Base-by-base conservation (phyloP, 192 early-diverging fungal genomes). In the Entophlyctis luteolus region DNA sequence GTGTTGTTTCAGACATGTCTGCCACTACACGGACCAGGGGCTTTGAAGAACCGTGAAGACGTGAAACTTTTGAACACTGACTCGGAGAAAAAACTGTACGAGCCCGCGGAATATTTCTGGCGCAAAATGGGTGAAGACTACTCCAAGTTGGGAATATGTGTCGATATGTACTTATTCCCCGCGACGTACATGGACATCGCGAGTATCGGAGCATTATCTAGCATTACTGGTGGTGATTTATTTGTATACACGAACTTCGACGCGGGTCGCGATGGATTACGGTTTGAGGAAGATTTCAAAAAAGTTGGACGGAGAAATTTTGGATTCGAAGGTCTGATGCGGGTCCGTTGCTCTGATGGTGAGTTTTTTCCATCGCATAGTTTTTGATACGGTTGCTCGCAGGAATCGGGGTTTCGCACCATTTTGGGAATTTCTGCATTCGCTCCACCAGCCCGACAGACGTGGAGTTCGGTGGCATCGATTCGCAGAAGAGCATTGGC, bases 401-500 rank as follows among this genome's bases (percentile, higher is more conserved):
- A 42, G 39, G 39, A n/a, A 77, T 96, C 50, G 86, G 87, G 22
- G 81, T 94, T 16, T 77, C 83, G 2, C 91, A 98, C 48, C 89
- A 98, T 63, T 89, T 90, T 65, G 96, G 96, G 49, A 97, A 97
- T 81, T 90, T 97, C 73, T 88, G 83, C 67, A 93, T 94, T 89
- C 88, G 86, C 58, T 55, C 50, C 3, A 50, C 37, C 20, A 97
- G 93, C 74, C 80, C 81, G 3, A 95, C 92, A 2, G 96, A 99
- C 68, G 75, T 99, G 29, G 93, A 97, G 77, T 73, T 96, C 29
- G 94, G 89, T 2, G 93, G 95, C 3, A 80, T 98, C 31, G 90
- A 91, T 59, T 85, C 88, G 53, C 86, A 90, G 55, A 93, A 89
- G 56, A 80, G 93, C 0, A 82, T 98, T 70, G 95, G 83, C 2